phyloP scores from a whole-genome alignment of 225 moss, liverwort and hornwort species.

The Straminergon stramineum region DNA sequence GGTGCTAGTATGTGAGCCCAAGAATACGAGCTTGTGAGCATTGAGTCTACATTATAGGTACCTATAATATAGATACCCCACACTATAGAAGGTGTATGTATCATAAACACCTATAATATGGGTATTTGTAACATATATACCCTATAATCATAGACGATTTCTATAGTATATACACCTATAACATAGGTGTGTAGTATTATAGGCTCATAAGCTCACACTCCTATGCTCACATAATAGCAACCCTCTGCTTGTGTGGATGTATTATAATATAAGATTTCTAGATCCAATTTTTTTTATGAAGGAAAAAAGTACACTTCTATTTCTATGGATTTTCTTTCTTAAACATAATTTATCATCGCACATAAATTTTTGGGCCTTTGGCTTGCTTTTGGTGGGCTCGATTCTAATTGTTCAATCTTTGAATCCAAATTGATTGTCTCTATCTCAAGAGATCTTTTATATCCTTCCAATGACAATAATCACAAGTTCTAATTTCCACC shows the following conservation, averaged over 20 bases:
- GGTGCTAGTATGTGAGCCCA: no score
- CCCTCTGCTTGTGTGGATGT: accelerated
- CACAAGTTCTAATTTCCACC: background rate
- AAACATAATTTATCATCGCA: background rate
- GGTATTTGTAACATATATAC: no score
- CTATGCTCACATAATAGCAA: no score
- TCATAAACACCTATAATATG: no score
- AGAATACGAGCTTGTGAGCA: no score
- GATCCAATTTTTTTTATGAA: background rate
- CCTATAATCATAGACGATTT: no score
- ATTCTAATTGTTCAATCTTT: background rate
- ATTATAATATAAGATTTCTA: background rate
- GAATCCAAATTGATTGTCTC: background rate
- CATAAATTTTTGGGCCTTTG: background rate
- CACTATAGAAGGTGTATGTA: no score
- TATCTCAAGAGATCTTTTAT: background rate
- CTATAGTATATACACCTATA: no score
- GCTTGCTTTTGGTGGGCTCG: accelerated
- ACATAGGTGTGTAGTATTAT: no score
- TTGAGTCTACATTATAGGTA: no score
- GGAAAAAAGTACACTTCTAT: background rate
- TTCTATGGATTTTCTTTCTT: background rate
- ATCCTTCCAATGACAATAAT: background rate
- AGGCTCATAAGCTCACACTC: no score
- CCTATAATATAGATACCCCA: no score